Base-by-base conservation (phyloP, 2,329 filamentous ascomycete genomes). In the Fusarium sterilihyphosum region DNA sequence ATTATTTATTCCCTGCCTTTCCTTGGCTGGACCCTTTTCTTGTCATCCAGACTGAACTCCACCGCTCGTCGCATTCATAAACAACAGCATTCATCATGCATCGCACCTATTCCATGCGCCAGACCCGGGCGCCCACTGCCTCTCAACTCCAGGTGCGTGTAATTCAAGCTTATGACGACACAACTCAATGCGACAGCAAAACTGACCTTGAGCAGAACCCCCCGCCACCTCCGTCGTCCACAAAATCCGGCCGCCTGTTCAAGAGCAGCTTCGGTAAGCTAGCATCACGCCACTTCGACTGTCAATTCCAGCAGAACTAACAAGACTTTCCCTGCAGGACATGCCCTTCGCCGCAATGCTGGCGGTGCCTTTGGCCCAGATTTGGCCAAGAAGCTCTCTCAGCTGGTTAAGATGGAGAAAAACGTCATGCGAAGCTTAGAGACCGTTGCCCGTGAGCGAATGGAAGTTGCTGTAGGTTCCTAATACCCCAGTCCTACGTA, bases 351-450 rank as follows among this genome's bases (percentile, higher is more conserved):
- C 78, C 89, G 91, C 81, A 92, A 92, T 81, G 89, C 92, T 49
- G 92, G 93, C 73, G 93, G 93, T 77, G 92, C 93, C 78, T 95
- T 94, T 76, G 90, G 90, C 73, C 90, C 95, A 66, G 96, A 99
- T 80, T 92, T 99, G 67, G 93, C 96, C 67, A 98, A 98, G 90
- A 99, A 99, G 90, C 92, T 99, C 73, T 94, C 95, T 46, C 94
- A 97, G 86, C 90, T 99, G 61, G 96, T 99, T 74, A 99, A 99
- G 91, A 99, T 99, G 96, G 96, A 99, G 87, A 99, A 99, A 92
- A 98, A 99, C 82, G 94, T 98, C 65, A 99, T 99, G 96, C 94
- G 96, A 84, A 98, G 95, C 83, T 92, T 98, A 89, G 96, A 99
- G 83, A 89, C 94, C 57, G 96, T 98, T 61, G 95, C 95, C 52